Conservation (phyloP, 78 protist genomes). For the Protostelium mycophagum region DNA sequence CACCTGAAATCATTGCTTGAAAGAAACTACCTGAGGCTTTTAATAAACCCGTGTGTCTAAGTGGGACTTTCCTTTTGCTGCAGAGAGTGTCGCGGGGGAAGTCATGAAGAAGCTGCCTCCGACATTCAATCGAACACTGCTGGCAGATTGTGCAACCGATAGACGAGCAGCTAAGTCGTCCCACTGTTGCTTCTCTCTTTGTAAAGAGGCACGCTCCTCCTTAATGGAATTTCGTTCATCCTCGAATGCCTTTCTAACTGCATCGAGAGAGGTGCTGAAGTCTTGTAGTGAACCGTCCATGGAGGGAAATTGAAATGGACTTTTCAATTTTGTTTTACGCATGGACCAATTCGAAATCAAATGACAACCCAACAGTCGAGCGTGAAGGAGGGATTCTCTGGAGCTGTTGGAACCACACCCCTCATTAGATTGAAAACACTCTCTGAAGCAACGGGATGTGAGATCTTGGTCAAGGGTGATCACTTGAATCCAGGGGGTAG, state of each 20-base stretch:
- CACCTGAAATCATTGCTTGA: background rate
- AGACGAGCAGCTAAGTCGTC: background rate
- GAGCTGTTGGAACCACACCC: constrained; percentile 12
- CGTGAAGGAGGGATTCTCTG: constrained; percentile 7
- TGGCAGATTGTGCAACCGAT: background rate
- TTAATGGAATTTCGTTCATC: background rate
- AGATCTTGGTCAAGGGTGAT: constrained; percentile 61
- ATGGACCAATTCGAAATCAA: too few relatives aligned
- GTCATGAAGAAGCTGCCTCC: background rate
- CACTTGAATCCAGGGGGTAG: constrained; percentile 64
- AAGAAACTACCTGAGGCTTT: background rate
- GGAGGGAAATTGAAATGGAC: too few relatives aligned
- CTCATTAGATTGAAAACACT: background rate
- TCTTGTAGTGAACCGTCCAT: too few relatives aligned
- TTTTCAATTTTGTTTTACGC: too few relatives aligned
- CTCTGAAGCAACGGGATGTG: constrained; percentile 26
- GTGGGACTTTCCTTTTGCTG: background rate
- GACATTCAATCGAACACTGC: background rate
- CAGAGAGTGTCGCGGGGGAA: background rate
- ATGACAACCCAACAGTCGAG: too few relatives aligned
- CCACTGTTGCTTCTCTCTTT: background rate
- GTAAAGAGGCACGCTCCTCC: background rate
- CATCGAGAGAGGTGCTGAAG: background rate
- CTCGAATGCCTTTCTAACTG: background rate
- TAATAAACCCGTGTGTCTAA: background rate